Base-by-base conservation (phyloP, 2,329 filamentous ascomycete genomes). In the Xylaria sp. region DNA sequence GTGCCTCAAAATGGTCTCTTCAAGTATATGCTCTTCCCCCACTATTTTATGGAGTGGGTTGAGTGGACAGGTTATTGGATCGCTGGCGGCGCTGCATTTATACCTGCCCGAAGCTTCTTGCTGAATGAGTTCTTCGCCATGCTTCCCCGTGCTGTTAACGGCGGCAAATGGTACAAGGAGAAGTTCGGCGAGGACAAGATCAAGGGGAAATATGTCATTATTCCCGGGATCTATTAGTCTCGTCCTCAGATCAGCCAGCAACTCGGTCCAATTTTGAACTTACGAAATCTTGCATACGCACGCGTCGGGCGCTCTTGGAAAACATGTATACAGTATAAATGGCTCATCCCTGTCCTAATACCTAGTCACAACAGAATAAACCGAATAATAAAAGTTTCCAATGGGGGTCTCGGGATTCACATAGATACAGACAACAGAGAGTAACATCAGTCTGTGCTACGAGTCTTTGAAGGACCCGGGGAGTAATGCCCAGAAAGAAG, bases 1-100 rank as follows among this genome's bases (percentile, higher is more conserved):
- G 88, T 99, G 62, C 96, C 96, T 0, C 85, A 93, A 77, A 91
- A 91, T 60, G 94, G 94, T 0, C 82, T 97, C 59, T 99, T 98
- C 82, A 85, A 87, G 73, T 91, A 90, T 76, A 88, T 97, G 78
- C 86, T 98, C 68, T 97, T 91, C 80, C 94, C 96, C 73, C 96
- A 99, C 80, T 99, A 98, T 80, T 85, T 97, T n/a, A 92, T 91
- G 78, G 96, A 99, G 83, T 99, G 96, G 96, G 80, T 97, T 63
- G 96, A 99, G 85, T 99, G 96, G 96, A 80, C 87, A 3, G 96
- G 96, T 0, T 99, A 94, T 80, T 94, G 91, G 84, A 87, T 97
- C 80, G 87, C 92, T 74, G 87, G 90, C 66, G 90, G 90, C 0
- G 87, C 84, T 82, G 81, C 82, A 4, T 93, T 91, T 77, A 83